Evolutionary conservation across 257 asterid genomes (phyloP).

Genomic region (Solanum pinnatisectum): DNA sequence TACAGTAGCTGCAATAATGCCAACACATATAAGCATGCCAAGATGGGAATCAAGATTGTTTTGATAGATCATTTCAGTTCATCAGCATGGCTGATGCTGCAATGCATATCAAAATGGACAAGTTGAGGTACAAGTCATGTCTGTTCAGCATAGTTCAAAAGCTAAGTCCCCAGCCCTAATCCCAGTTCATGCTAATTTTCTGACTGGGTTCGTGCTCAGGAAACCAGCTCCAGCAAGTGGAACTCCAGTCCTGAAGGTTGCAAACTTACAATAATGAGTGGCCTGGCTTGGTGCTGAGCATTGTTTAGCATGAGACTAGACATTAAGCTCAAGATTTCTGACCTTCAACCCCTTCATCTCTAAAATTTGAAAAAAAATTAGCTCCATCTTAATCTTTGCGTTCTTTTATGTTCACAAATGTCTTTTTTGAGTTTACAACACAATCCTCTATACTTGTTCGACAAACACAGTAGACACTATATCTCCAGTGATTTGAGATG

Average conservation of each 20-base stretch:
- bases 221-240: background rate
- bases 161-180: background rate
- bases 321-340: background rate
- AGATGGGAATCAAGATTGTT: background rate
- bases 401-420: background rate
- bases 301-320: background rate
- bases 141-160: background rate
- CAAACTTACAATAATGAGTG: background rate
- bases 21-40: background rate
- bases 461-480: background rate
- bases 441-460: background rate
- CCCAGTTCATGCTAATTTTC: background rate
- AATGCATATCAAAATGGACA: background rate
- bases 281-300: background rate
- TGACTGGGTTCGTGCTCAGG: background rate
- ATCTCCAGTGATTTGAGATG: background rate
- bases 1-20: background rate
- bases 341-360: background rate
- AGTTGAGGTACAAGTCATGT: background rate
- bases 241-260: background rate
- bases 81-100: background rate
- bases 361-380: background rate
- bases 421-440: background rate
- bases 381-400: background rate
- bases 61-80: background rate